Base-by-base conservation (phyloP, 345 rosid genomes). In the Brassica napus region DNA sequence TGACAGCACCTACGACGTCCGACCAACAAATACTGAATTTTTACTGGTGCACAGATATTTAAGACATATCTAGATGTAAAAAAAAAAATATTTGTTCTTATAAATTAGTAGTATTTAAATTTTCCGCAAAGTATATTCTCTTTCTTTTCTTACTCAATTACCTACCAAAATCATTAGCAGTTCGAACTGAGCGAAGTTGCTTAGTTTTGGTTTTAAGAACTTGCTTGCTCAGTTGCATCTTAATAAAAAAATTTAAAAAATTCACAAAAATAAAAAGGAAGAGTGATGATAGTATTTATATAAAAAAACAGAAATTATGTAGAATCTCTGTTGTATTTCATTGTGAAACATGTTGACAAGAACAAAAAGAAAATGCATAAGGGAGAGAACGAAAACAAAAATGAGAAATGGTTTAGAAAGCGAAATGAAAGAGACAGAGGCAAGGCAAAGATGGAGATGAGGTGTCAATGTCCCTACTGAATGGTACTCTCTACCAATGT, bases 391-490 rank as follows among this genome's bases (percentile, higher is more conserved):
- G 34, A 73, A 34, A 73, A 72, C 52, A 72, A 73, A 72, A 66
- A 32, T 67, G 69, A 73, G 42, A 66, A 66, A 67, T 79, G 31
- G 66, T 58, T 58, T 42, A 79, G 69, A 57, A 24, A 72, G 42
- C 68, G 59, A 72, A 61, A 32, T 63, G 82, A 72, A 31, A 57
- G 82, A 78, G 68, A 66, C 47, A 34, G 71, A 74, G 78, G 61
- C 77, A 66, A 67, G 55, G 73, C 64, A 66, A 67, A 49, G 79
- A 68, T 52, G 77, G 73, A 4, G 69, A 63, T 73, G 82, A 67
- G 77, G 73, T 79, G 82, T 79, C 74, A 35, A 52, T 74, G 75
- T 79, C 82, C 58, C 78, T 49, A 49, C 15, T 79, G 82, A 79
- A 79, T 72, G 62, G 58, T 72, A 58, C 63, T 61, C 34, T 61